Percentiles rank a stretch among this genome's conserved stretches.
Evolutionary conservation across 257 asterid genomes (phyloP).

Genomic region (Fraxinus anomala): DNA sequence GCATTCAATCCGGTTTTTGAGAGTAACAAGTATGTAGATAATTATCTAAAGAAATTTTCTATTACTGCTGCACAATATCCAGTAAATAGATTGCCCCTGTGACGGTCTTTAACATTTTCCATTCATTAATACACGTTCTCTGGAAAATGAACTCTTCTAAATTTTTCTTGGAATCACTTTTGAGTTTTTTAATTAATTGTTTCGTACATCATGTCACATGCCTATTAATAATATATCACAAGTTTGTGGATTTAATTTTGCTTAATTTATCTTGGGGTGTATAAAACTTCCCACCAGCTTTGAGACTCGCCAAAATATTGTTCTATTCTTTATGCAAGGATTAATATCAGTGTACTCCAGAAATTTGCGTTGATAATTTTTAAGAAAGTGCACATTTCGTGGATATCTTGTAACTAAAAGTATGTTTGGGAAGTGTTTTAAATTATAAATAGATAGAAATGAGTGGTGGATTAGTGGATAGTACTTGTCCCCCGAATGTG

Average conservation of each 20-base stretch:
- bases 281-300: background rate
- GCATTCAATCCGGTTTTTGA: background rate
- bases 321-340: background rate
- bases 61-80: background rate
- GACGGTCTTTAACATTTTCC: background rate
- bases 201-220: background rate
- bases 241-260: background rate
- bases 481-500: too few relatives aligned
- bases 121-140: background rate
- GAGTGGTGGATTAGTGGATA: too few relatives aligned
- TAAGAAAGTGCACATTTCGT: conserved; percentile 13
- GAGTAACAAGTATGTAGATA: conserved; percentile 1
- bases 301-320: background rate
- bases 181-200: background rate
- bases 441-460: too few relatives aligned
- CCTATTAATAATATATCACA: background rate
- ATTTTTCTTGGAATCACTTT: conserved; percentile 6
- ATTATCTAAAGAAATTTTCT: background rate
- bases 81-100: background rate
- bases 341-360: background rate
- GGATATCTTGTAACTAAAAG: conserved; percentile 3
- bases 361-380: background rate
- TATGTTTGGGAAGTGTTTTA: too few relatives aligned
- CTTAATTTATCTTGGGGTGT: background rate
- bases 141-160: conserved; percentile 12